phyloP scores from a whole-genome alignment of 2,329 filamentous ascomycete genomes.

The Epichloe typhina region DNA sequence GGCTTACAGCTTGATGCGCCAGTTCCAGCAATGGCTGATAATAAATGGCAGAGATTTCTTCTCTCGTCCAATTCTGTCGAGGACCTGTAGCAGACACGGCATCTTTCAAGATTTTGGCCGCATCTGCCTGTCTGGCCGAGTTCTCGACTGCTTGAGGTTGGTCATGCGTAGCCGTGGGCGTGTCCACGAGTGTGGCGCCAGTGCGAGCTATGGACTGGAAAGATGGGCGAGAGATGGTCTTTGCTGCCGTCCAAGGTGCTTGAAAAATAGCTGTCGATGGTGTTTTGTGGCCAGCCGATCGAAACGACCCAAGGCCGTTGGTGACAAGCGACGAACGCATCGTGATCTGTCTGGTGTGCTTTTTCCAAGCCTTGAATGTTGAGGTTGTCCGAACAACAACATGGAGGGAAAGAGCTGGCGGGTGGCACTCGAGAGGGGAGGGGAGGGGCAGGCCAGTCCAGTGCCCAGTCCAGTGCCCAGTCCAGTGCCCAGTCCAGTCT shows the following conservation, averaged over 20 bases:
- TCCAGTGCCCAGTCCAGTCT: not conserved
- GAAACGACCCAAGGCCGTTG: conserved; percentile 5
- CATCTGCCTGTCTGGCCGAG: conserved; percentile 8
- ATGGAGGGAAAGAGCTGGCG: not conserved
- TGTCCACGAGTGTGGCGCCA: conserved; percentile 9
- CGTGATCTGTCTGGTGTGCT: not conserved
- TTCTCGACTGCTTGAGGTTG: conserved; percentile 2
- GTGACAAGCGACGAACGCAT: conserved; percentile 5
- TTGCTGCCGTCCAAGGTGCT: conserved; percentile 4
- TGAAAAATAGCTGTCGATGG: not conserved
- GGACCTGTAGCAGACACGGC: conserved; percentile 49
- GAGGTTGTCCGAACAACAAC: not conserved
- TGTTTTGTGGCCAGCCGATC: not conserved
- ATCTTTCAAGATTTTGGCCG: conserved; percentile 24
- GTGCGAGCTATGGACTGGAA: not conserved
- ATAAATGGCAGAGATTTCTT: conserved; percentile 73
- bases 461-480: too few relatives aligned
- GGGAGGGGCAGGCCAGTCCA: not conserved
- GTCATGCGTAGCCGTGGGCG: conserved; percentile 4
- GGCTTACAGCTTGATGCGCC: conserved; percentile 55
- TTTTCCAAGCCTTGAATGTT: not conserved
- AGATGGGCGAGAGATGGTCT: not conserved
- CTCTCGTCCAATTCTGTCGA: conserved; percentile 64
- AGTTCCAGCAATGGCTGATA: conserved; percentile 70
- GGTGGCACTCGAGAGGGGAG: not conserved